Conservation (phyloP, 208 protist species). For the Lotmaria passim region DNA sequence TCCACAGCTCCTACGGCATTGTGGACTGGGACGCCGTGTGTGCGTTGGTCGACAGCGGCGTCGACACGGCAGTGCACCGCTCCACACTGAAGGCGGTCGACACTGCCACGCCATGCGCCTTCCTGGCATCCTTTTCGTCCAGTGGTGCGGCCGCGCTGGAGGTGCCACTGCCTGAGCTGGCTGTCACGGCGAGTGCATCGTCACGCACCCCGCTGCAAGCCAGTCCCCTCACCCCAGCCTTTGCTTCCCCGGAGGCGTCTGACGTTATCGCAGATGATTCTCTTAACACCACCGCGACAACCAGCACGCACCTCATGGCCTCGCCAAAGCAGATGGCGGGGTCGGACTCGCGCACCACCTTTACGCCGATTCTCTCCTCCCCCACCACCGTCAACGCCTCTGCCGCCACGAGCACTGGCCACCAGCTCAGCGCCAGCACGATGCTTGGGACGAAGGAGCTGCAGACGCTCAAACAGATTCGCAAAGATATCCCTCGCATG, state of each 20-base stretch:
- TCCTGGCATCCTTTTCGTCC: neutral
- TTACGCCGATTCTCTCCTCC: neutral
- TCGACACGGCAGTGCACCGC: slow-evolving; percentile 32
- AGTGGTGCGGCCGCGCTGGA: neutral
- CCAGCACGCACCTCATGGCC: neutral
- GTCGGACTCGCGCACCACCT: neutral
- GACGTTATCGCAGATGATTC: neutral
- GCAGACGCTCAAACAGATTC: slow-evolving; percentile 81
- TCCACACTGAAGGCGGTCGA: slow-evolving; percentile 33
- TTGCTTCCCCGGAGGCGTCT: slow-evolving; percentile 3
- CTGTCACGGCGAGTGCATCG: neutral
- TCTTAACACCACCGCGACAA: neutral
- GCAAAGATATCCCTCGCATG: slow-evolving; percentile 91
- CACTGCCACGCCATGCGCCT: neutral
- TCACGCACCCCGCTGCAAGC: neutral
- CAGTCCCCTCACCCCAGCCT: neutral
- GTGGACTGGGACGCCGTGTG: slow-evolving; percentile 68
- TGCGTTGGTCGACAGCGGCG: slow-evolving; percentile 39
- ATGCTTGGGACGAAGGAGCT: slow-evolving; percentile 58
- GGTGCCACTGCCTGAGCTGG: slow-evolving; percentile 5
- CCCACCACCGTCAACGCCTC: neutral
- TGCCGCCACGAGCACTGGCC: slow-evolving; percentile 1
- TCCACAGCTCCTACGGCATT: slow-evolving; percentile 50
- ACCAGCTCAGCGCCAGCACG: slow-evolving; percentile 37
- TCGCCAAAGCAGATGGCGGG: neutral